These are phyloP conservation scores for Sporothrix protearum DNA, from an alignment of 2,329 filamentous ascomycete species.

Conservation along the genomic window DNA sequence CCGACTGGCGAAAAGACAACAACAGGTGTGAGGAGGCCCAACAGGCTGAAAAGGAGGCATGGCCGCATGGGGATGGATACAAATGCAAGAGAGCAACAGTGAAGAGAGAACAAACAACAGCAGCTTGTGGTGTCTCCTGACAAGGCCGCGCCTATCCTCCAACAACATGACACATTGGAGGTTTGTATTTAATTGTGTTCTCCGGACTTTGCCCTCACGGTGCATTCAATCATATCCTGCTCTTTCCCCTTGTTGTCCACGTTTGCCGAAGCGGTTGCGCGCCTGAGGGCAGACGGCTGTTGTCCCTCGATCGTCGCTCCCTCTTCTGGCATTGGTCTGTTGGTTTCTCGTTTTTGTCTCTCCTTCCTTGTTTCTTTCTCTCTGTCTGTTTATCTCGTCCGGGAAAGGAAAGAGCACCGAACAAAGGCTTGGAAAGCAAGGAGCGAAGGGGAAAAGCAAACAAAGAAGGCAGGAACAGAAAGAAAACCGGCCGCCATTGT, in stretches of 20 bases:
- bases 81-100: background rate
- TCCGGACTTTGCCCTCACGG: too few species aligned
- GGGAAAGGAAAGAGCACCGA: background rate
- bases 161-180: background rate
- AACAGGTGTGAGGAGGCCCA: background rate
- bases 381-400: background rate
- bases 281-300: background rate
- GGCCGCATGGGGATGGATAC: too few species aligned
- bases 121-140: background rate
- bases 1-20: background rate
- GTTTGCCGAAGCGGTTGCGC: background rate
- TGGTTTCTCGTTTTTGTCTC: background rate
- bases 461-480: background rate
- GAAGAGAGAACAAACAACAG: background rate
- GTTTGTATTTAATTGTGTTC: background rate
- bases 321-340: conserved; percentile 1
- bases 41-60: background rate
- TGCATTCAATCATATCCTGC: background rate
- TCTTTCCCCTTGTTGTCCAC: background rate
- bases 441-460: background rate
- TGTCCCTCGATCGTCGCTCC: conserved; percentile 2
- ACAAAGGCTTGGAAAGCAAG: background rate
- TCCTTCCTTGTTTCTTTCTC: background rate
- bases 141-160: background rate
- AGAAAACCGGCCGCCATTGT: background rate